Evolutionary conservation across 768 basidiomycete genomes (phyloP).

Genomic region (Kwoniella europaea): DNA sequence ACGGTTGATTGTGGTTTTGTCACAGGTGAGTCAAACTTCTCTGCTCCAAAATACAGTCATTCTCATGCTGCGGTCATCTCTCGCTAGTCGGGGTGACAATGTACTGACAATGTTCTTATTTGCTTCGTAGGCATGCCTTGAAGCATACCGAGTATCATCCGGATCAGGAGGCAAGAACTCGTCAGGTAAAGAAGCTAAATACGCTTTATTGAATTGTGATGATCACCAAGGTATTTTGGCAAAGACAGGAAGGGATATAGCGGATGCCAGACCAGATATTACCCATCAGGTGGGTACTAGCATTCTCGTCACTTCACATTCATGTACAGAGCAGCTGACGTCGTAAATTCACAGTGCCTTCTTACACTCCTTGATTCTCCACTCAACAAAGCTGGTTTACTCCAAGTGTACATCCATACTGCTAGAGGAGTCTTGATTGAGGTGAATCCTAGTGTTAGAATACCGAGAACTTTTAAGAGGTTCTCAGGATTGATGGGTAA

Average conservation of each 20-base stretch:
- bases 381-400: conserved; percentile 91
- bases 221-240: conserved; percentile 98
- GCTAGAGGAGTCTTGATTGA: conserved; percentile 95
- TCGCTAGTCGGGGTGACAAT: no score
- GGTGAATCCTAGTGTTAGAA: conserved; percentile 96
- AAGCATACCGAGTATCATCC: conserved; percentile 84
- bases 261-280: conserved; percentile 98
- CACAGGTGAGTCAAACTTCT: conserved; percentile 47
- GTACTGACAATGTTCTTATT: conserved; percentile 1
- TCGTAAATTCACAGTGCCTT: conserved; percentile 70
- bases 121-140: conserved; percentile 80
- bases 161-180: conserved; percentile 64
- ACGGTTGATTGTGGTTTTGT: conserved; percentile 81
- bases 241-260: conserved; percentile 96
- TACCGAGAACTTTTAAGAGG: conserved; percentile 97
- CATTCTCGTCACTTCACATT: background rate
- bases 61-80: no score
- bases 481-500: conserved; percentile 98
- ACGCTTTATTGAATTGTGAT: conserved; percentile 95
- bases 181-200: conserved; percentile 77
- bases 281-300: conserved; percentile 81
- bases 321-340: background rate
- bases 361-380: conserved; percentile 96
- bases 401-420: conserved; percentile 98
- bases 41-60: background rate